phyloP scores from a whole-genome alignment of 2,329 filamentous ascomycete species.

The Emergomyces africanus region DNA sequence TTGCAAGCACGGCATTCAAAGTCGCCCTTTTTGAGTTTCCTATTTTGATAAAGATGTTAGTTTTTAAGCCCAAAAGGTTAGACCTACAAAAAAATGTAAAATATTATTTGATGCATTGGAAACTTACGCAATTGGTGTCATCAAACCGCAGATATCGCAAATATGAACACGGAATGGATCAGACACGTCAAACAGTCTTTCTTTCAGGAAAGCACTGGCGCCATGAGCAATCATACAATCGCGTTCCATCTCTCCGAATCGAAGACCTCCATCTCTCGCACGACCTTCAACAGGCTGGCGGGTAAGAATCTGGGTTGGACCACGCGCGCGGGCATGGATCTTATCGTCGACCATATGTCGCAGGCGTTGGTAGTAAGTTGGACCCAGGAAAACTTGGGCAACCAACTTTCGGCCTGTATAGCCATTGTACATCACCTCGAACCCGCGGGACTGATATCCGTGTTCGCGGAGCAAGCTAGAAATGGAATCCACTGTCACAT shows the following conservation, averaged over 20 bases:
- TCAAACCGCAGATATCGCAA: constrained; percentile 95
- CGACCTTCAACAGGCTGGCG: constrained; percentile 96
- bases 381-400: constrained; percentile 91
- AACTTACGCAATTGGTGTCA: constrained; percentile 97
- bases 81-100: constrained; percentile 3
- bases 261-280: constrained; percentile 91
- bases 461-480: constrained; percentile 75
- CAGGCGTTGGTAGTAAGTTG: constrained; percentile 96
- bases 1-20: constrained; percentile 97
- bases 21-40: constrained; percentile 85
- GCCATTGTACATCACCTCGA: constrained; percentile 98
- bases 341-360: constrained; percentile 99
- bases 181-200: constrained; percentile 91
- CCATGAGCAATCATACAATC: constrained; percentile 99
- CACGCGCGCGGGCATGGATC: constrained; percentile 96
- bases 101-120: constrained; percentile 1
- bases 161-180: constrained; percentile 97
- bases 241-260: constrained; percentile 99
- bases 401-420: constrained; percentile 90
- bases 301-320: constrained; percentile 93
- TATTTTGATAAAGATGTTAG: constrained; percentile 24
- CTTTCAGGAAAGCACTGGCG: constrained; percentile 91
- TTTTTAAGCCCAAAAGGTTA: constrained; percentile 15
- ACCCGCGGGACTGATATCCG: constrained; percentile 92
- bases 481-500: constrained; percentile 89